Evolutionary conservation across 306 rosid species (phyloP).

Genomic region (Vigna angularis): DNA sequence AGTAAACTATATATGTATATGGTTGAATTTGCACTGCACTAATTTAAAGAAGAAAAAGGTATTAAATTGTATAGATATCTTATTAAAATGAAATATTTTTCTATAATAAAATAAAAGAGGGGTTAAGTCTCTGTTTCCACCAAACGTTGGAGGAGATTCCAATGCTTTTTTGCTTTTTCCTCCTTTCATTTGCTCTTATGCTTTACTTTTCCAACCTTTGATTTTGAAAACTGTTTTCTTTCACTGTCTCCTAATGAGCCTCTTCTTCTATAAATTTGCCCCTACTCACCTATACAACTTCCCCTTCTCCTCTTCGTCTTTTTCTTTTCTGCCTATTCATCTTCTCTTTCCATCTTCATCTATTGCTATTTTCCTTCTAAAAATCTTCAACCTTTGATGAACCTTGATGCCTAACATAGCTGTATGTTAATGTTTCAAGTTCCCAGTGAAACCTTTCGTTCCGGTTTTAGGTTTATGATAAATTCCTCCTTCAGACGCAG

Average conservation of each 20-base stretch:
- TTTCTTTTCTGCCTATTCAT: neutral
- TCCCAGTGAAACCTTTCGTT: neutral
- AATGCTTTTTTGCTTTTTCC: neutral
- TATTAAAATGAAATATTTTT: too few relatives aligned
- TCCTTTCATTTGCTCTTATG: too few relatives aligned
- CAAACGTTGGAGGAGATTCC: neutral
- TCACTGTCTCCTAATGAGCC: too few relatives aligned
- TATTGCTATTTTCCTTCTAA: too few relatives aligned
- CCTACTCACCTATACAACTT: neutral
- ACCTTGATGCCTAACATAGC: too few relatives aligned
- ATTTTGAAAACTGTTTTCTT: neutral
- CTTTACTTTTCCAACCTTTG: neutral
- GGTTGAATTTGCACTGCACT: too few relatives aligned
- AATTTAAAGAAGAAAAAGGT: too few relatives aligned
- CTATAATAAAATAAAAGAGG: too few relatives aligned
- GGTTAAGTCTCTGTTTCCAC: neutral
- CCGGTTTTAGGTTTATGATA: neutral
- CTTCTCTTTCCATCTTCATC: neutral
- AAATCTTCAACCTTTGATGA: too few relatives aligned
- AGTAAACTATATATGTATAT: too few relatives aligned
- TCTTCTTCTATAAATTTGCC: neutral
- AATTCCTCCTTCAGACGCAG: constrained; percentile 80
- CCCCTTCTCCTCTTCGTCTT: neutral
- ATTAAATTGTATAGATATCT: too few relatives aligned
- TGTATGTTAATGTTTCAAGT: neutral